These are phyloP conservation scores for Oryza officinalis DNA, from an alignment of 176 grass and related monocot genomes.

Conservation along the genomic window DNA sequence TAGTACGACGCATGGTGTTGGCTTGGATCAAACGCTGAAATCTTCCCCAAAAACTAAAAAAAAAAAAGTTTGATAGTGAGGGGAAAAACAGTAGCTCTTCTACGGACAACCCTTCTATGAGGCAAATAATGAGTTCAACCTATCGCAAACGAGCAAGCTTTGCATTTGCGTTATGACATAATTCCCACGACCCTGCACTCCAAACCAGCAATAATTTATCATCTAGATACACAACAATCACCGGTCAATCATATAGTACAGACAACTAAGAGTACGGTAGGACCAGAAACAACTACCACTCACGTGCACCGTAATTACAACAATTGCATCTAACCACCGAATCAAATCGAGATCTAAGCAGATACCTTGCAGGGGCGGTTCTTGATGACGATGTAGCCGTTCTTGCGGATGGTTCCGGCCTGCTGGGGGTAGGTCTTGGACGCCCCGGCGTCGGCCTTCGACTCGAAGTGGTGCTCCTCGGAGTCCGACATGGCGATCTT, in stretches of 20 bases:
- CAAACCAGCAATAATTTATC: background rate
- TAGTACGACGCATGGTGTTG: background rate
- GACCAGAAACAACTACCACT: background rate
- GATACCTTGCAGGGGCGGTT: conserved; percentile 86
- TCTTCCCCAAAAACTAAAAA: background rate
- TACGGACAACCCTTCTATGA: background rate
- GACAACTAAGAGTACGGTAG: background rate
- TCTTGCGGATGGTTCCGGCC: conserved; percentile 93
- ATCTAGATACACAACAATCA: background rate
- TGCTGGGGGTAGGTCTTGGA: conserved; percentile 97
- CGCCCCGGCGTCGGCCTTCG: conserved; percentile 86
- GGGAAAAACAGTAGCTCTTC: background rate
- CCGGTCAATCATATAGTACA: background rate
- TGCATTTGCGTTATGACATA: background rate
- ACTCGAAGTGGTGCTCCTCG: conserved; percentile 94
- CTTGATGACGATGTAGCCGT: conserved; percentile 89
- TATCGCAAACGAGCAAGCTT: background rate
- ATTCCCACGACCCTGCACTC: background rate
- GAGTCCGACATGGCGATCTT: conserved; percentile 70
- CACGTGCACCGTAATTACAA: background rate
- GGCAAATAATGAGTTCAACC: background rate
- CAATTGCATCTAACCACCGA: background rate
- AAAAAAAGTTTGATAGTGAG: background rate
- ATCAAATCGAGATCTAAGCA: background rate
- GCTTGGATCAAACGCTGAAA: background rate